These are phyloP conservation scores for Peronospora tabacina DNA, from an alignment of 352 stramenopile genomes.

Conservation along the genomic window DNA sequence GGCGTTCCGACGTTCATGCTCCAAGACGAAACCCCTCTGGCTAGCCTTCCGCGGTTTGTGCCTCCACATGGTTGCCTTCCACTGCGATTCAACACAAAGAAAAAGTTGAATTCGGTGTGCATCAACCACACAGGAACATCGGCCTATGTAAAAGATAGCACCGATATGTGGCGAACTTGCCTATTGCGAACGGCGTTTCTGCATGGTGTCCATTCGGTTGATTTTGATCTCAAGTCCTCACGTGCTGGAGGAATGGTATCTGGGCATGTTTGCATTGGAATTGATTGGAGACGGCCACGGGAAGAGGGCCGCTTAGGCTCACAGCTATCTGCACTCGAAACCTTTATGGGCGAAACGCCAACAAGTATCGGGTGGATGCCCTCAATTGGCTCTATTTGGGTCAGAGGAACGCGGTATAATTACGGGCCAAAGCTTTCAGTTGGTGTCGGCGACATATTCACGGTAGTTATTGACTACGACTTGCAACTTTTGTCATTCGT, in stretches of 20 bases:
- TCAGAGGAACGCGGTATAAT: constrained; percentile 41
- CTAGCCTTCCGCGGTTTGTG: constrained; percentile 53
- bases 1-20: constrained; percentile 82
- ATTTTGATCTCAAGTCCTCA: constrained; percentile 73
- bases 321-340: constrained; percentile 20
- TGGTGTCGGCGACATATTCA: constrained; percentile 61
- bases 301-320: not conserved
- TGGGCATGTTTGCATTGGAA: constrained; percentile 68
- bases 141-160: constrained; percentile 43
- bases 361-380: constrained; percentile 82
- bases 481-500: constrained; percentile 61
- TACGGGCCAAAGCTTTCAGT: constrained; percentile 47
- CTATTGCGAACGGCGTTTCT: constrained; percentile 54
- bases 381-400: constrained; percentile 67
- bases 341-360: constrained; percentile 40
- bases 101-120: constrained; percentile 46
- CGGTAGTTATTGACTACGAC: constrained; percentile 66
- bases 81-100: constrained; percentile 59
- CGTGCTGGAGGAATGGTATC: constrained; percentile 52
- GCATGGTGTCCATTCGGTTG: constrained; percentile 61
- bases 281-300: constrained; percentile 42
- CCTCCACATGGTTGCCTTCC: constrained; percentile 43
- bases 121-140: constrained; percentile 74
- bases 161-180: constrained; percentile 55
- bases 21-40: constrained; percentile 62